Percentiles rank a stretch among this genome's conserved stretches.
phyloP scores from a whole-genome alignment of 257 asterid genomes.

The Plantago major region DNA sequence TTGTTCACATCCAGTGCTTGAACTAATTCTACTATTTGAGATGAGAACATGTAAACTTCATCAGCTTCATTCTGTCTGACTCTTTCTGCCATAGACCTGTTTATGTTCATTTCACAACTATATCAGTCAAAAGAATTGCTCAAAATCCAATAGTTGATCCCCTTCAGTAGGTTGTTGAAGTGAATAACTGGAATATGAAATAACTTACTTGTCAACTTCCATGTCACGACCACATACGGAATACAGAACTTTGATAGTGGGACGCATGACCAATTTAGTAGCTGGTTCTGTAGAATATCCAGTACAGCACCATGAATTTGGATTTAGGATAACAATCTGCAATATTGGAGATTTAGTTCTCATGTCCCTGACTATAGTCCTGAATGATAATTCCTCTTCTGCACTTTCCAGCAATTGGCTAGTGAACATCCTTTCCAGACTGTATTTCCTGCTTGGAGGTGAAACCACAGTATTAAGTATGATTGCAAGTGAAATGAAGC shows the following conservation, averaged over 20 bases:
- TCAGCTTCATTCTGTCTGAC: slow-evolving; percentile 62
- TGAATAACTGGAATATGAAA: slow-evolving; percentile 8
- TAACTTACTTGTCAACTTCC: slow-evolving; percentile 51
- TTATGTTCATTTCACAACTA: slow-evolving; percentile 15
- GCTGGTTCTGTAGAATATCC: slow-evolving; percentile 48
- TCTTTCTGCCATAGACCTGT: slow-evolving; percentile 62
- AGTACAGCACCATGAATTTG: slow-evolving; percentile 66
- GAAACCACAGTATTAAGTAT: not conserved
- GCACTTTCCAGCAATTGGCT: slow-evolving; percentile 77
- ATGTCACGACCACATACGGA: slow-evolving; percentile 38
- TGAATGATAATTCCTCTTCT: slow-evolving; percentile 73
- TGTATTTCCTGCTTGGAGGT: slow-evolving; percentile 49
- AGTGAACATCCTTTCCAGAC: slow-evolving; percentile 71
- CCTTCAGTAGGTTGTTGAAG: not conserved
- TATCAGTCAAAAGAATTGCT: slow-evolving; percentile 10
- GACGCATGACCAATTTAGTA: slow-evolving; percentile 50
- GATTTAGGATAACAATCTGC: slow-evolving; percentile 80
- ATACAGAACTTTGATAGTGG: slow-evolving; percentile 58
- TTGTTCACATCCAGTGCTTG: slow-evolving; percentile 49
- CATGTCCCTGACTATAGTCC: slow-evolving; percentile 72
- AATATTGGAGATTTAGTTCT: slow-evolving; percentile 48
- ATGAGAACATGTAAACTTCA: slow-evolving; percentile 76
- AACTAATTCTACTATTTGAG: slow-evolving; percentile 61
- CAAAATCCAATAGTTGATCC: not conserved
- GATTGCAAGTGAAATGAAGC: slow-evolving; percentile 13